phyloP scores from a whole-genome alignment of 768 basidiomycete genomes.

The Rhizopogon vulgaris region DNA sequence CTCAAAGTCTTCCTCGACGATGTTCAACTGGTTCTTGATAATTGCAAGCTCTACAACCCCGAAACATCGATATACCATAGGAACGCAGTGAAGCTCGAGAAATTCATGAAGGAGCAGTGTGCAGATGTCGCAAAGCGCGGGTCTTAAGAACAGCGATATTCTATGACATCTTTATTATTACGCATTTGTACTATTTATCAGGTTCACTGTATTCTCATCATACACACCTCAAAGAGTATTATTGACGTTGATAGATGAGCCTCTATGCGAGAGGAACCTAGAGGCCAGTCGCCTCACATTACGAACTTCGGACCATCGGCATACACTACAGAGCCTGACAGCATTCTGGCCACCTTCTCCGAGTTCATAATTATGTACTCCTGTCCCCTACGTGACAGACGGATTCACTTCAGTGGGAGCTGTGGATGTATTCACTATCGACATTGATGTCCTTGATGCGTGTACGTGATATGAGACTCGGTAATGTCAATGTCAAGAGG shows the following conservation, averaged over 20 bases:
- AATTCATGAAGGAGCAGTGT: constrained; percentile 57
- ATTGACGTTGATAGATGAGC: too few species aligned
- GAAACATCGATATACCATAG: constrained; percentile 74
- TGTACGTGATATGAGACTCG: too few species aligned
- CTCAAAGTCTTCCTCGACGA: constrained; percentile 74
- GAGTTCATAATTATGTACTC: constrained; percentile 37
- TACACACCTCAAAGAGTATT: background rate
- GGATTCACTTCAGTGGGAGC: too few species aligned
- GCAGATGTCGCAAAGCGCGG: constrained; percentile 18
- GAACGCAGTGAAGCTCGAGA: constrained; percentile 82
- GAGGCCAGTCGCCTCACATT: too few species aligned
- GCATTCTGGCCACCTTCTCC: constrained; percentile 32
- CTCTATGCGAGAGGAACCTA: too few species aligned
- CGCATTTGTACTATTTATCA: background rate
- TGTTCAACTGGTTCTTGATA: constrained; percentile 80
- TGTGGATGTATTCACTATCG: too few species aligned
- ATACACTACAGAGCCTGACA: constrained; percentile 39
- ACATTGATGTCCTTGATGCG: too few species aligned
- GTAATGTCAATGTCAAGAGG: constrained; percentile 31
- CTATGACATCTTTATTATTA: constrained; percentile 4
- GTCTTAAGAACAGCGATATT: background rate
- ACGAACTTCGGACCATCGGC: constrained; percentile 26
- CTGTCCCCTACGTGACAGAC: constrained; percentile 6
- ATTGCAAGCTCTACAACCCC: constrained; percentile 85
- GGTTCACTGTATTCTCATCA: background rate